Evolutionary conservation across 2,329 filamentous ascomycete species (phyloP).

Genomic region (Penicillium sumatraense): DNA sequence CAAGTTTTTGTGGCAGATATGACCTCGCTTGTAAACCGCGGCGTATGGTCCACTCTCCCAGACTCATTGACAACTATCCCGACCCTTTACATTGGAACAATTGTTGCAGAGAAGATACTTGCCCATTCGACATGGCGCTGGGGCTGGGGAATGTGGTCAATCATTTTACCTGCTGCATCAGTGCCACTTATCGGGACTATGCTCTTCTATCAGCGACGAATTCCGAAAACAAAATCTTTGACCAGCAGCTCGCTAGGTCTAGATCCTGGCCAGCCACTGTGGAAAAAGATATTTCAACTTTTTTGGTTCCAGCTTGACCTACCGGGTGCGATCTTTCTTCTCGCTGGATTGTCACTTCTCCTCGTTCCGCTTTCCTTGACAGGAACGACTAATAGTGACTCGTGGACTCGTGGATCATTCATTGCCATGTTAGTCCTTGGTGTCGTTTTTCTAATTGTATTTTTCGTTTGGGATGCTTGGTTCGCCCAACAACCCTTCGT

Average conservation of each 20-base stretch:
- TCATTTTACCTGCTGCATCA: slow-evolving; percentile 42
- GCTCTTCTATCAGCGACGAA: slow-evolving; percentile 37
- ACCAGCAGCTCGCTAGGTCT: slow-evolving; percentile 1
- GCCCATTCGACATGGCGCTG: slow-evolving; percentile 47
- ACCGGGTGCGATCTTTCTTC: slow-evolving; percentile 37
- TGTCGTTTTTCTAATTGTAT: slow-evolving; percentile 24
- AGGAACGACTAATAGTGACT: slow-evolving; percentile 34
- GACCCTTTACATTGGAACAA: slow-evolving; percentile 61
- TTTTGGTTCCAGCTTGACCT: slow-evolving; percentile 39
- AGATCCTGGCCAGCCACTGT: slow-evolving; percentile 12
- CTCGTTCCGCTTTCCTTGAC: slow-evolving; percentile 47
- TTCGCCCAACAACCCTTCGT: slow-evolving; percentile 46
- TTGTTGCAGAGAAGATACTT: slow-evolving; percentile 41
- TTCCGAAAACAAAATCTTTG: not conserved
- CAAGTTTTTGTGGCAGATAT: slow-evolving; percentile 70
- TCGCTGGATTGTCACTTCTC: slow-evolving; percentile 39
- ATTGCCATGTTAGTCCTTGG: slow-evolving; percentile 46
- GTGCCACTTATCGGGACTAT: slow-evolving; percentile 39
- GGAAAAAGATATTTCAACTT: slow-evolving; percentile 22
- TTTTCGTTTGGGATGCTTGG: slow-evolving; percentile 44
- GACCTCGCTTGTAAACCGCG: slow-evolving; percentile 63
- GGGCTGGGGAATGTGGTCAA: slow-evolving; percentile 50
- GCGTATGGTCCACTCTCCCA: slow-evolving; percentile 62
- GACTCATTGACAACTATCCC: slow-evolving; percentile 58
- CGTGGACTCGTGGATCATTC: slow-evolving; percentile 34